Conservation (phyloP, 495 filamentous ascomycete genomes). For the Annulohypoxylon nitens region DNA sequence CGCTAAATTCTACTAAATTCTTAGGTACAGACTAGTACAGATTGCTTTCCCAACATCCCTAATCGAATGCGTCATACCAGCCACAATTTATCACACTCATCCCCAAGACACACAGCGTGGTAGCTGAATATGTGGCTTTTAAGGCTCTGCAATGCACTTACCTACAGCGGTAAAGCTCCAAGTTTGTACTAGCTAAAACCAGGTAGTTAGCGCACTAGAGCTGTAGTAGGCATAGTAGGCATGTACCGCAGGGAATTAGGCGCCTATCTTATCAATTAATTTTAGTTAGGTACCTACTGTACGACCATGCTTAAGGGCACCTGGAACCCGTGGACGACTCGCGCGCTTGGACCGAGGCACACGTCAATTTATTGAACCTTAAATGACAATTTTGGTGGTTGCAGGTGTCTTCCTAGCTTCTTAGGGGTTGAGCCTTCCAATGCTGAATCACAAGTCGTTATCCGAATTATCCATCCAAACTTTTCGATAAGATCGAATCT, state of each 20-base stretch:
- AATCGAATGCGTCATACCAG: slow-evolving; percentile 45
- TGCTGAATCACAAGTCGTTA: slow-evolving; percentile 13
- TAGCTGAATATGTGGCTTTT: not conserved
- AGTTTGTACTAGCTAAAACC: not conserved
- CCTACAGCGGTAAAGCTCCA: not conserved
- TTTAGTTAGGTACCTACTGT: slow-evolving; percentile 23
- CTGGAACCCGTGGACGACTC: not conserved
- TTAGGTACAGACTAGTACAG: not conserved
- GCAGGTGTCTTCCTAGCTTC: slow-evolving; percentile 23
- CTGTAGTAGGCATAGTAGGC: slow-evolving; percentile 1
- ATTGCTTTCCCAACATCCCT: slow-evolving; percentile 2
- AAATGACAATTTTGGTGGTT: slow-evolving; percentile 22
- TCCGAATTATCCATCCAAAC: slow-evolving; percentile 4
- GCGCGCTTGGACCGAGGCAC: slow-evolving; percentile 45
- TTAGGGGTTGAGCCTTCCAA: slow-evolving; percentile 8
- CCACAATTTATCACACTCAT: slow-evolving; percentile 33
- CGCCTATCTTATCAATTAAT: slow-evolving; percentile 40
- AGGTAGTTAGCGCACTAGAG: not conserved
- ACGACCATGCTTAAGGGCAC: slow-evolving; percentile 2
- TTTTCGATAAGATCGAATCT: slow-evolving; percentile 15
- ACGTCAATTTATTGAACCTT: slow-evolving; percentile 35
- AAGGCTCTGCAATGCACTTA: not conserved
- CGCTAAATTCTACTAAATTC: not conserved
- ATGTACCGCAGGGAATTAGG: slow-evolving; percentile 17
- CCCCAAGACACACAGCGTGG: not conserved